A percentile compares a stretch with the other conserved stretches of the same genome.
These are phyloP conservation scores for Solanum sparsipilum DNA, from an alignment of 257 asterid genomes.

Conservation along the genomic window DNA sequence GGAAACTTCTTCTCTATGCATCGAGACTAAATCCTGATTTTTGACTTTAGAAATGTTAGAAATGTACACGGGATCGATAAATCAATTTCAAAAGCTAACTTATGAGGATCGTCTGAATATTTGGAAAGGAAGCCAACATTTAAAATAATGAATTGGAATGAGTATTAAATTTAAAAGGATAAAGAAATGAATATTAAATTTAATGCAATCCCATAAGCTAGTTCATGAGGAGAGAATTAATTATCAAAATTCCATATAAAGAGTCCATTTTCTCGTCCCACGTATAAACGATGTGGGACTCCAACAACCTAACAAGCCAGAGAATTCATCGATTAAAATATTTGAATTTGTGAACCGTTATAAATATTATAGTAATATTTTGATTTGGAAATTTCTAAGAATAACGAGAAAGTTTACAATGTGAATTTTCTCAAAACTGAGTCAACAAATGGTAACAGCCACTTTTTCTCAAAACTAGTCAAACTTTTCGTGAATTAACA, in stretches of 20 bases:
- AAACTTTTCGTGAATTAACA: neutral
- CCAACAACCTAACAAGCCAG: neutral
- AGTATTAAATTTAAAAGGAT: neutral
- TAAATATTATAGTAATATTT: neutral
- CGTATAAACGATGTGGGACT: neutral
- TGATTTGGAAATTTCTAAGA: neutral
- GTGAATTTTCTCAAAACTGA: neutral
- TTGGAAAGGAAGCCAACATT: accelerated
- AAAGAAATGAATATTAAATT: neutral
- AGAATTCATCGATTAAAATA: neutral
- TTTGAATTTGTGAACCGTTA: neutral
- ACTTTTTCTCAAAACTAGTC: neutral
- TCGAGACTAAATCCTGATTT: neutral
- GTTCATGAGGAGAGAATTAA: neutral
- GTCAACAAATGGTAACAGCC: neutral
- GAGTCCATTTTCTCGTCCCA: neutral
- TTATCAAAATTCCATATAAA: accelerated
- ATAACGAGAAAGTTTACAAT: neutral
- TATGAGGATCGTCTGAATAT: neutral
- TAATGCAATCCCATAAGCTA: neutral
- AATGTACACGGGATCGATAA: neutral
- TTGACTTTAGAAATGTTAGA: neutral
- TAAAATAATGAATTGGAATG: neutral
- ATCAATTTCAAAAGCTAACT: neutral
- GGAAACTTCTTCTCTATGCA: neutral